These are phyloP conservation scores for Psilocybe subaeruginosa DNA, from an alignment of 768 basidiomycete genomes.

Conservation along the genomic window DNA sequence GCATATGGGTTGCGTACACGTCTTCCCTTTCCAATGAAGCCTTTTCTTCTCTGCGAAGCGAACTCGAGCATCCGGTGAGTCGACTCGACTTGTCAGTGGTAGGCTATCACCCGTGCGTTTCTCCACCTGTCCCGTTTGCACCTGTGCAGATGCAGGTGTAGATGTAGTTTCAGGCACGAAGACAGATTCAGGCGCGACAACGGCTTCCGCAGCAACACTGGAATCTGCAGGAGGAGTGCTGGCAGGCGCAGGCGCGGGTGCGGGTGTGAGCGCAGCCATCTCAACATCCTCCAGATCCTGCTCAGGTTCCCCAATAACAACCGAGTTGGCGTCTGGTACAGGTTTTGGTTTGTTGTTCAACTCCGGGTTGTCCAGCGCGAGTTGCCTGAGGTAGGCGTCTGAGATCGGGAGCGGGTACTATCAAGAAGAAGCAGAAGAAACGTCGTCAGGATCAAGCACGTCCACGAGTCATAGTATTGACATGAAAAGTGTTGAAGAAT, in stretches of 20 bases:
- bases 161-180: background rate
- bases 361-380: constrained; percentile 41
- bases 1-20: constrained; percentile 54
- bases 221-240: background rate
- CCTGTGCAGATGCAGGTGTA: constrained; percentile 6
- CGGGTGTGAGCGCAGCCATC: constrained; percentile 10
- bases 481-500: background rate
- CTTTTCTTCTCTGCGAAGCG: constrained; percentile 85
- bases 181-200: background rate
- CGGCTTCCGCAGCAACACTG: background rate
- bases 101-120: constrained; percentile 37
- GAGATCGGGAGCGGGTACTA: constrained; percentile 72
- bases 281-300: constrained; percentile 35
- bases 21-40: constrained; percentile 84
- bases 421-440: background rate
- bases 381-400: constrained; percentile 59
- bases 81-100: constrained; percentile 36
- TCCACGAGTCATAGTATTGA: too few species aligned
- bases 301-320: constrained; percentile 42
- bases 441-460: too few species aligned
- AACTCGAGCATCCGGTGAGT: constrained; percentile 69
- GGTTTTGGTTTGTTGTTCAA: constrained; percentile 26
- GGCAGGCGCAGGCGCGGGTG: background rate
- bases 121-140: constrained; percentile 25
- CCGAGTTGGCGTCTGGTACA: constrained; percentile 21